These are phyloP conservation scores for Annulohypoxylon nitens DNA, from an alignment of 495 filamentous ascomycete genomes.

Conservation along the genomic window DNA sequence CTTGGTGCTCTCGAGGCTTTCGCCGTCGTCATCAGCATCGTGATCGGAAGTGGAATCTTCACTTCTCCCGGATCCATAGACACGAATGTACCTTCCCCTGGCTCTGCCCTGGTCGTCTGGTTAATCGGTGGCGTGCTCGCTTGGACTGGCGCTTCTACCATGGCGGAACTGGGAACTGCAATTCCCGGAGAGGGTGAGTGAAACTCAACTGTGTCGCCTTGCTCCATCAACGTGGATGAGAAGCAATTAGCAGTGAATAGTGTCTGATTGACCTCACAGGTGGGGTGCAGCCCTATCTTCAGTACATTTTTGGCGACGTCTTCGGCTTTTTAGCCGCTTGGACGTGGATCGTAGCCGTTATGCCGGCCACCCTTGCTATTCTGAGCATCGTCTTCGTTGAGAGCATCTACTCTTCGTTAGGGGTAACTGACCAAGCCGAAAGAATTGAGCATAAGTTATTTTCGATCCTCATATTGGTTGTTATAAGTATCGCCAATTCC, in stretches of 20 bases:
- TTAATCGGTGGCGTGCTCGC: conserved; percentile 66
- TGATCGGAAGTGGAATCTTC: conserved; percentile 69
- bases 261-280: conserved; percentile 44
- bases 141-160: conserved; percentile 67
- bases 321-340: conserved; percentile 68
- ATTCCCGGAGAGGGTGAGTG: conserved; percentile 62
- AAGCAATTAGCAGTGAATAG: not conserved
- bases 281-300: conserved; percentile 68
- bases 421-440: conserved; percentile 58
- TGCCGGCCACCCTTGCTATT: conserved; percentile 69
- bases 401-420: conserved; percentile 63
- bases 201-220: conserved; percentile 10
- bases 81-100: conserved; percentile 67
- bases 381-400: conserved; percentile 71
- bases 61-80: conserved; percentile 69
- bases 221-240: not conserved
- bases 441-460: conserved; percentile 61
- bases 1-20: conserved; percentile 66
- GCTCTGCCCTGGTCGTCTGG: conserved; percentile 65
- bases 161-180: conserved; percentile 68
- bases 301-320: conserved; percentile 67
- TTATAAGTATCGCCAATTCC: conserved; percentile 65
- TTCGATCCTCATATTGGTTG: conserved; percentile 59
- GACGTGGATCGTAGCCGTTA: conserved; percentile 70
- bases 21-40: conserved; percentile 67